These are phyloP conservation scores for Dryadomyces quercus-mongolicae DNA, from an alignment of 2,329 filamentous ascomycete species.

Conservation along the genomic window DNA sequence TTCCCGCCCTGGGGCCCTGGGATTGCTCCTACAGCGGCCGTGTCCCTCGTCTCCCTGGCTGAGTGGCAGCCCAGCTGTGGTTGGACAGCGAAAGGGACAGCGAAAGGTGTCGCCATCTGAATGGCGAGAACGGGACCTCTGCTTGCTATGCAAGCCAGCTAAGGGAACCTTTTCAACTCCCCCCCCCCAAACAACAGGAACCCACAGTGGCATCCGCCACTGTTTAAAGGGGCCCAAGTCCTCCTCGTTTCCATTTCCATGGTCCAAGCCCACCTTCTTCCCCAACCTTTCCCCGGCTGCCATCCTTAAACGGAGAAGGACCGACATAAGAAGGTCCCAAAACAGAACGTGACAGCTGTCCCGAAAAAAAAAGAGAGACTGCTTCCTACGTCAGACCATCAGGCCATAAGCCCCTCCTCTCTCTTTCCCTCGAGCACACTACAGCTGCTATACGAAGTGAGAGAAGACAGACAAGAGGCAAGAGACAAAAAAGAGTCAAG, in stretches of 20 bases:
- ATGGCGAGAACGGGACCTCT: conserved; percentile 10
- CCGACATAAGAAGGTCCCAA: background rate
- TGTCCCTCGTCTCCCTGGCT: background rate
- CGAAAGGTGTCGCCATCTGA: conserved; percentile 8
- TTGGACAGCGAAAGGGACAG: background rate
- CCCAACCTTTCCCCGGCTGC: conserved; percentile 3
- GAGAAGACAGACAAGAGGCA: background rate
- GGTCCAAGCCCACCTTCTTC: background rate
- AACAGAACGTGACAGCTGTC: conserved; percentile 1
- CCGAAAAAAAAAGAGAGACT: background rate
- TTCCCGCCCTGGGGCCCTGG: background rate
- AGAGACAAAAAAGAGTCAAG: no score
- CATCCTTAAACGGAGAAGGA: conserved; percentile 4
- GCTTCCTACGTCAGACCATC: background rate
- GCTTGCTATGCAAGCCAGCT: conserved; percentile 5
- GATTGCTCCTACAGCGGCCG: background rate
- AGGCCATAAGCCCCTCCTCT: background rate
- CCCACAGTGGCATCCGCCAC: conserved; percentile 1
- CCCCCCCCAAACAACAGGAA: background rate
- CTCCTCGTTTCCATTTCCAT: conserved; percentile 3
- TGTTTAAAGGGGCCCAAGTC: conserved; percentile 10
- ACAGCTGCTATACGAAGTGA: background rate
- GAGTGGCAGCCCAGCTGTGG: background rate
- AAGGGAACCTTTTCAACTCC: background rate
- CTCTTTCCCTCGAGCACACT: background rate